These are phyloP conservation scores for Cocos nucifera DNA, from an alignment of 176 grass and related monocot species.

Conservation along the genomic window DNA sequence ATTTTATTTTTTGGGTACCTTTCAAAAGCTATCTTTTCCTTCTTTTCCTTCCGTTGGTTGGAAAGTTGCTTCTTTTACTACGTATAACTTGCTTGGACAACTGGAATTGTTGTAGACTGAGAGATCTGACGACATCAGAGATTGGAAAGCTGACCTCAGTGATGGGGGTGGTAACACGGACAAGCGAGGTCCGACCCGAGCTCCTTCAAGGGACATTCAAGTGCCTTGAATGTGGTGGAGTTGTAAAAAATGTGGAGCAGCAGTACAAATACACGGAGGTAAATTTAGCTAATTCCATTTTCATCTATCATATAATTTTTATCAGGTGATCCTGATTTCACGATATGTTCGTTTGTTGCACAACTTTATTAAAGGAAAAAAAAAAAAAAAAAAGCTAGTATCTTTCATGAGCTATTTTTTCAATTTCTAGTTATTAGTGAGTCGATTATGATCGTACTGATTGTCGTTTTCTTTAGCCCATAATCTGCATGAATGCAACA, in stretches of 20 bases:
- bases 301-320: too few species aligned
- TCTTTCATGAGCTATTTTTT: too few species aligned
- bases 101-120: conserved; percentile 44
- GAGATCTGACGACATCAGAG: conserved; percentile 78
- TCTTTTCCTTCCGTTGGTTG: neutral
- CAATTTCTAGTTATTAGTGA: too few species aligned
- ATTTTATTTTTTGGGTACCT: neutral
- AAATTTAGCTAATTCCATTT: too few species aligned
- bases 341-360: too few species aligned
- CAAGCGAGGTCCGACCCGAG: conserved; percentile 90
- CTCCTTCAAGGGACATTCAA: conserved; percentile 90
- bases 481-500: conserved; percentile 82
- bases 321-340: too few species aligned
- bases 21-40: too few species aligned
- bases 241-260: conserved; percentile 94
- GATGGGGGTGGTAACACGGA: conserved; percentile 93
- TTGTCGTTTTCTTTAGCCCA: conserved; percentile 39
- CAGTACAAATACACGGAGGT: conserved; percentile 99
- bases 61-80: neutral
- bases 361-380: too few species aligned
- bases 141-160: conserved; percentile 92
- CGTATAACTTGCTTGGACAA: neutral
- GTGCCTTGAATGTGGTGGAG: conserved; percentile 76
- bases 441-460: too few species aligned
- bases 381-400: too few species aligned